These are phyloP conservation scores for Suillus cothurnatus DNA, from an alignment of 768 basidiomycete species.

Conservation along the genomic window DNA sequence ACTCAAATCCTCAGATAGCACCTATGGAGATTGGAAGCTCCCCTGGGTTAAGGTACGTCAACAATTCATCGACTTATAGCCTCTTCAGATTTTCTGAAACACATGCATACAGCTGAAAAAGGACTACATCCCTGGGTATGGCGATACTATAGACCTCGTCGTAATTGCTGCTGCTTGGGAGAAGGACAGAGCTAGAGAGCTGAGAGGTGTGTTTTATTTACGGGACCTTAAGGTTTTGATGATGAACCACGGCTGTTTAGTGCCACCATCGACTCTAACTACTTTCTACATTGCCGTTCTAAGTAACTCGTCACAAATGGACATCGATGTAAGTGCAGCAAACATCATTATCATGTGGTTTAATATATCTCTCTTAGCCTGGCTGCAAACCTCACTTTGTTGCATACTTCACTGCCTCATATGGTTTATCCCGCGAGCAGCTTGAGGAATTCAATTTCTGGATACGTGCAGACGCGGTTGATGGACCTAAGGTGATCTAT, in stretches of 20 bases:
- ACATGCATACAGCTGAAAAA: conserved; percentile 55
- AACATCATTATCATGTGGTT: background rate
- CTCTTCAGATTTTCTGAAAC: background rate
- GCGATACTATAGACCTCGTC: conserved; percentile 80
- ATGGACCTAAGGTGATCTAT: conserved; percentile 8
- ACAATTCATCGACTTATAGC: conserved; percentile 17
- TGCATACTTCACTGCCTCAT: conserved; percentile 74
- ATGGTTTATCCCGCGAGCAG: conserved; percentile 66
- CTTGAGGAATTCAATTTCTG: conserved; percentile 75
- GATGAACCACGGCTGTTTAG: conserved; percentile 36
- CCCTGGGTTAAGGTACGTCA: conserved; percentile 78
- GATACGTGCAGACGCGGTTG: conserved; percentile 39
- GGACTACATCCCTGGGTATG: conserved; percentile 86
- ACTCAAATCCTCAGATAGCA: conserved; percentile 70
- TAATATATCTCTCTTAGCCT: conserved; percentile 34
- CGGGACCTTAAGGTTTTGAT: conserved; percentile 7
- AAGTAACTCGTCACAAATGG: conserved; percentile 48
- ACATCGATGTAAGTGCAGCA: conserved; percentile 38
- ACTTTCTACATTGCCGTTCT: conserved; percentile 80
- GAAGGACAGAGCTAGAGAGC: conserved; percentile 70
- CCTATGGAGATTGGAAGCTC: conserved; percentile 61
- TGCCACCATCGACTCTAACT: conserved; percentile 70
- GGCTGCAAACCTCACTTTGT: conserved; percentile 60
- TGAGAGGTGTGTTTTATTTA: conserved; percentile 57
- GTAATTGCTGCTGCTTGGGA: conserved; percentile 82